Percentiles rank a stretch among this genome's conserved stretches.
phyloP scores from a whole-genome alignment of 495 filamentous ascomycete species.

The Platismatia glauca region DNA sequence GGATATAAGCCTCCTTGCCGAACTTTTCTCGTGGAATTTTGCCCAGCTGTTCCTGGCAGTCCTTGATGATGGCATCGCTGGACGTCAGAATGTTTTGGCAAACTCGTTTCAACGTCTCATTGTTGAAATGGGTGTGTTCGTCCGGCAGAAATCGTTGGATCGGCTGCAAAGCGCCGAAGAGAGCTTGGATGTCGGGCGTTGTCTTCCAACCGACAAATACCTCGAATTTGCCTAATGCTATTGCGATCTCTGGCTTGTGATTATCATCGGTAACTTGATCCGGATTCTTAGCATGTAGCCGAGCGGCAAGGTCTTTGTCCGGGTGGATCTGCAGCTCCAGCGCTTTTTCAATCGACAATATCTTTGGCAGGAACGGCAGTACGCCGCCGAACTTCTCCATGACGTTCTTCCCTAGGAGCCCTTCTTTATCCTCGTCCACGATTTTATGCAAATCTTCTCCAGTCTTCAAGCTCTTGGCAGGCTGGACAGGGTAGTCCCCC shows the following conservation, averaged over 20 bases:
- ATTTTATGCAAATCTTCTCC: slow-evolving; percentile 58
- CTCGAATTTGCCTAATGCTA: slow-evolving; percentile 68
- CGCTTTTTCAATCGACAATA: slow-evolving; percentile 69
- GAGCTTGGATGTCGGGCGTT: slow-evolving; percentile 45
- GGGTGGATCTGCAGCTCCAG: slow-evolving; percentile 77
- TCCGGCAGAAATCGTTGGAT: slow-evolving; percentile 45
- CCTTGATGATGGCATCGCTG: slow-evolving; percentile 40
- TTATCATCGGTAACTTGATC: slow-evolving; percentile 61
- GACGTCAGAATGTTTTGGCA: slow-evolving; percentile 49
- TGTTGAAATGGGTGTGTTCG: slow-evolving; percentile 40
- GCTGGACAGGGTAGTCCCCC: slow-evolving; percentile 67
- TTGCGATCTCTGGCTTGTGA: slow-evolving; percentile 77
- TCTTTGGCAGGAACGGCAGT: slow-evolving; percentile 70
- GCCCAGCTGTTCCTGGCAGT: slow-evolving; percentile 43
- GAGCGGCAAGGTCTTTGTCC: slow-evolving; percentile 52
- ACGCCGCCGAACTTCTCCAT: slow-evolving; percentile 55
- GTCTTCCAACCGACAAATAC: slow-evolving; percentile 73
- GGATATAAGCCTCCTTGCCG: slow-evolving; percentile 48
- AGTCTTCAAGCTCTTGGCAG: slow-evolving; percentile 51
- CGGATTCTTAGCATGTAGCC: slow-evolving; percentile 56
- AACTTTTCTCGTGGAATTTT: slow-evolving; percentile 40
- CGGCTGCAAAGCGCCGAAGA: slow-evolving; percentile 47
- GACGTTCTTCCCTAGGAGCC: slow-evolving; percentile 55
- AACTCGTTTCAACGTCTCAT: slow-evolving; percentile 52
- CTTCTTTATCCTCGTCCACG: slow-evolving; percentile 52